Conservation (phyloP, 176 grass and related monocot species). For the Oryza glumipatula region DNA sequence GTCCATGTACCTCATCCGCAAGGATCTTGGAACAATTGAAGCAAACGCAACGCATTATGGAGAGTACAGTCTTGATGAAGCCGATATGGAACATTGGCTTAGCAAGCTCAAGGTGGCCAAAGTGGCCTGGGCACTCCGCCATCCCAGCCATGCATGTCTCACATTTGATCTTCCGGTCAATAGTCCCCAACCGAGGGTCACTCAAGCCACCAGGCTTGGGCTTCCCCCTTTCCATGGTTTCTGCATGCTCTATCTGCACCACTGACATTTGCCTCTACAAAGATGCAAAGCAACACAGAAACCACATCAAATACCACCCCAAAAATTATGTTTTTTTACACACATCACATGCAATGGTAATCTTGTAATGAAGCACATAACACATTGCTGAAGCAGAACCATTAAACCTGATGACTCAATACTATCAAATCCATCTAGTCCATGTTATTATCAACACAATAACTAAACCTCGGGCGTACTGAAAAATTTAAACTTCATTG, state of each 20-base stretch:
- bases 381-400: background rate
- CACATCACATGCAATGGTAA: background rate
- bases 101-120: slow-evolving; percentile 97
- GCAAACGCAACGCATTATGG: slow-evolving; percentile 98
- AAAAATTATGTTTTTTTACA: background rate
- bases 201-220: slow-evolving; percentile 87
- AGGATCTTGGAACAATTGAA: slow-evolving; percentile 99
- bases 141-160: slow-evolving; percentile 98
- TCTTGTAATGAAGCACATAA: background rate
- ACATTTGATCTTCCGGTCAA: slow-evolving; percentile 92
- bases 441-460: background rate
- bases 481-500: background rate
- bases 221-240: slow-evolving; percentile 98
- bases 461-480: background rate
- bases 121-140: slow-evolving; percentile 96
- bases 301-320: background rate
- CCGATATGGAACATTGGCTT: slow-evolving; percentile 98
- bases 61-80: slow-evolving; percentile 92
- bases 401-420: background rate
- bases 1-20: slow-evolving; percentile 76
- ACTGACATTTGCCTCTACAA: slow-evolving; percentile 99
- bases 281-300: slow-evolving; percentile 28
- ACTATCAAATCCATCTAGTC: background rate
- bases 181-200: slow-evolving; percentile 88
- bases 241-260: slow-evolving; percentile 78